phyloP scores from a whole-genome alignment of 768 basidiomycete species.

The Suillus bovinus region DNA sequence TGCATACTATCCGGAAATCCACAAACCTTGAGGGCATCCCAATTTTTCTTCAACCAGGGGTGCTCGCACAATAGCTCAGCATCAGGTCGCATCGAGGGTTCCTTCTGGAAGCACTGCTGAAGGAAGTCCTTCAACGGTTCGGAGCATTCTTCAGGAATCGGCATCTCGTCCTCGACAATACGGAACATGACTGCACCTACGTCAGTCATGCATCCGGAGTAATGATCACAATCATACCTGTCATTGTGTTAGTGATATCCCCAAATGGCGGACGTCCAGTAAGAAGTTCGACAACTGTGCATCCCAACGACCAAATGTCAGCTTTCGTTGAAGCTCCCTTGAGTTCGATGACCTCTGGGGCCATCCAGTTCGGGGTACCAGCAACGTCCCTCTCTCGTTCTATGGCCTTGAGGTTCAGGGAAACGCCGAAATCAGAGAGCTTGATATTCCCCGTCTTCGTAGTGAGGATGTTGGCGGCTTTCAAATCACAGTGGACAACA shows the following conservation, averaged over 20 bases:
- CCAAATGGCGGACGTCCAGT: slow-evolving; percentile 92
- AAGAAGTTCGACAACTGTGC: slow-evolving; percentile 91
- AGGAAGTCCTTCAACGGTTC: slow-evolving; percentile 80
- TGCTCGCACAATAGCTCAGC: slow-evolving; percentile 89
- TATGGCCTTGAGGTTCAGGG: slow-evolving; percentile 91
- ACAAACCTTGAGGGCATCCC: slow-evolving; percentile 75
- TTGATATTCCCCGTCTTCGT: slow-evolving; percentile 98
- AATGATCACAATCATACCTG: slow-evolving; percentile 53
- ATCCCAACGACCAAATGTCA: slow-evolving; percentile 95
- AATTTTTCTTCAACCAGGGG: slow-evolving; percentile 83
- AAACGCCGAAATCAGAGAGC: slow-evolving; percentile 96
- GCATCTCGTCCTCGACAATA: slow-evolving; percentile 92
- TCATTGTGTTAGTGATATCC: slow-evolving; percentile 87
- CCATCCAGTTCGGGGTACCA: slow-evolving; percentile 99
- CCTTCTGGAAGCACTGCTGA: slow-evolving; percentile 86
- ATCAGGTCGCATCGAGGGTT: slow-evolving; percentile 78
- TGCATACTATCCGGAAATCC: not conserved
- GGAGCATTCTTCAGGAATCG: slow-evolving; percentile 80
- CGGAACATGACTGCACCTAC: slow-evolving; percentile 82
- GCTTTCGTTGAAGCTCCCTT: slow-evolving; percentile 92
- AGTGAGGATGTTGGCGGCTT: slow-evolving; percentile 98
- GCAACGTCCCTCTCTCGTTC: slow-evolving; percentile 84
- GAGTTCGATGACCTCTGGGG: slow-evolving; percentile 95
- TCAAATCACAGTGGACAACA: slow-evolving; percentile 97
- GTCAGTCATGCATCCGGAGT: slow-evolving; percentile 9